A percentile compares a stretch with the other conserved stretches of the same genome.
These are phyloP conservation scores for Brachypodium distachyon DNA, from an alignment of 202 grass and related monocot genomes.

Conservation along the genomic window DNA sequence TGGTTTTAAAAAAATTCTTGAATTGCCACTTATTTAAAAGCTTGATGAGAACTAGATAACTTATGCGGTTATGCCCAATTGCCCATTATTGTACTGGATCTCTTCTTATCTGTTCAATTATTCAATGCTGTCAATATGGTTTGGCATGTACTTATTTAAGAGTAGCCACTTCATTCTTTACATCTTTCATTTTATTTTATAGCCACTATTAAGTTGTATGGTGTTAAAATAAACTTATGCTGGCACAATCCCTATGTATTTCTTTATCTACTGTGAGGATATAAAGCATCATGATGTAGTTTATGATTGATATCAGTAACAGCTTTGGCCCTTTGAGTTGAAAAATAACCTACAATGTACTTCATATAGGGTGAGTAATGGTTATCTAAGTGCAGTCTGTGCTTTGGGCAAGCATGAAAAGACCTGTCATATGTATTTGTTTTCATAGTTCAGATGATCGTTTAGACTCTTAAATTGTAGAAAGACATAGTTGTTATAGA, in stretches of 20 bases:
- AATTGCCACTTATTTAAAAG: neutral
- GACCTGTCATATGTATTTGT: neutral
- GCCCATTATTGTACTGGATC: neutral
- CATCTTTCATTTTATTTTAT: neutral
- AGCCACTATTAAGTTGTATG: neutral
- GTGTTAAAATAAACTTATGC: neutral
- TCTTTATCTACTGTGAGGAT: neutral
- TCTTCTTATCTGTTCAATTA: neutral
- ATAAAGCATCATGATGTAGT: neutral
- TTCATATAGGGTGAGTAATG: neutral
- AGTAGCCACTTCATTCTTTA: neutral
- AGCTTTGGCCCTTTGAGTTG: neutral
- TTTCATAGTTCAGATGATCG: neutral
- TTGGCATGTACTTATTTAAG: neutral
- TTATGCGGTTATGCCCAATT: too few relatives aligned
- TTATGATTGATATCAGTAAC: slow-evolving; percentile 8
- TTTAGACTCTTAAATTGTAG: neutral
- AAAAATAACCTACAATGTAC: neutral
- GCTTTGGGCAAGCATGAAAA: neutral
- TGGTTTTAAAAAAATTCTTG: neutral
- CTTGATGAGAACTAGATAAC: slow-evolving; percentile 3
- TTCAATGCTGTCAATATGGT: neutral
- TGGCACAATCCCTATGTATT: neutral
- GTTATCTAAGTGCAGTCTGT: neutral
- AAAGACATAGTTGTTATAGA: neutral